These are phyloP conservation scores for Diaporthe citrichinensis DNA, from an alignment of 2,329 filamentous ascomycete species.

Conservation along the genomic window DNA sequence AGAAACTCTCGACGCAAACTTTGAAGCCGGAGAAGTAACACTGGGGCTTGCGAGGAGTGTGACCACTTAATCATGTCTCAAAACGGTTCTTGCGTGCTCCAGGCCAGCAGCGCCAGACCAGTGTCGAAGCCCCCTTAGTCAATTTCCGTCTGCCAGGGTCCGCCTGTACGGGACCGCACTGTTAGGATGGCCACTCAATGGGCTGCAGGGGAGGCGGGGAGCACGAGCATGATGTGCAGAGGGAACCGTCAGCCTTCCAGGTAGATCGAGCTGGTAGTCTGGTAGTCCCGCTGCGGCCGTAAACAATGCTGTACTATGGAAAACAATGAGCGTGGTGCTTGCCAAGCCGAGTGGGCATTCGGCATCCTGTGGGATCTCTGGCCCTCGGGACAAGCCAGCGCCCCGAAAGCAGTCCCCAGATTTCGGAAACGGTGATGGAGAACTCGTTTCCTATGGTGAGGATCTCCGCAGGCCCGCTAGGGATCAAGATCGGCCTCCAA, in stretches of 20 bases:
- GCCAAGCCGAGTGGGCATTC: constrained; percentile 24
- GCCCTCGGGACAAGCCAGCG: constrained; percentile 12
- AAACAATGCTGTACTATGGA: background rate
- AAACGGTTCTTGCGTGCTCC: background rate
- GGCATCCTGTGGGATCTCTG: constrained; percentile 6
- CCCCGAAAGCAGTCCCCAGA: constrained; percentile 30
- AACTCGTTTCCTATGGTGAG: background rate
- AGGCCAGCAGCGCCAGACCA: constrained; percentile 13
- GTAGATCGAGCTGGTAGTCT: constrained; percentile 7
- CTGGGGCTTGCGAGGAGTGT: constrained; percentile 7
- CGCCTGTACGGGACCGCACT: constrained; percentile 6
- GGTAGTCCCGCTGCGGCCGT: background rate
- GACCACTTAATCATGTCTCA: constrained; percentile 19
- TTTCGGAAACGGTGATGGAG: constrained; percentile 33
- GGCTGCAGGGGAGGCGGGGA: constrained; percentile 9
- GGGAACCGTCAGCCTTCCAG: constrained; percentile 10
- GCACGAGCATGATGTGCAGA: constrained; percentile 23
- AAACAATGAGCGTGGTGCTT: background rate
- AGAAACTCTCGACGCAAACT: constrained; percentile 22
- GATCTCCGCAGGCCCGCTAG: constrained; percentile 8
- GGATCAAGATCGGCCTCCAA: constrained; percentile 5
- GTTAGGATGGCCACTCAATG: background rate
- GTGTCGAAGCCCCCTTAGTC: constrained; percentile 3
- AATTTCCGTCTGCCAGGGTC: constrained; percentile 26
- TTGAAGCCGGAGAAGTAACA: background rate